phyloP scores from a whole-genome alignment of 2,329 filamentous ascomycete genomes.

The Nothopassalora personata region DNA sequence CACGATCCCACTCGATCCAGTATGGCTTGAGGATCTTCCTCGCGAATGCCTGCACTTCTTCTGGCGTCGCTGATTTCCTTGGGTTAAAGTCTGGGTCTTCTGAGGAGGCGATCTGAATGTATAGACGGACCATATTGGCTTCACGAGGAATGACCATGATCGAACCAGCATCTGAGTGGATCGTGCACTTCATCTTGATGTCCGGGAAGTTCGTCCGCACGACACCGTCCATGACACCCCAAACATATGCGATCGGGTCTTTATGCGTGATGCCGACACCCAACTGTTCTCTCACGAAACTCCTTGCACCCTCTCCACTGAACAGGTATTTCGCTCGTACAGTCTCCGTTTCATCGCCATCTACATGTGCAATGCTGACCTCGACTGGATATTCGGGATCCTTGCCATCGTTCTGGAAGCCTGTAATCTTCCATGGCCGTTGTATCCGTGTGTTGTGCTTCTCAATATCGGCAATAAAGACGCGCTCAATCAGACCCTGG shows the following conservation, averaged over 20 bases:
- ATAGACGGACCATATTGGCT: slow-evolving; percentile 51
- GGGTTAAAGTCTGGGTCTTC: slow-evolving; percentile 58
- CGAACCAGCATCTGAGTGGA: slow-evolving; percentile 58
- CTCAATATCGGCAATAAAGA: slow-evolving; percentile 57
- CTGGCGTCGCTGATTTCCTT: slow-evolving; percentile 53
- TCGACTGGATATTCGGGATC: slow-evolving; percentile 72
- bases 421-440: slow-evolving; percentile 57
- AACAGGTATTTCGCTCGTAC: slow-evolving; percentile 59
- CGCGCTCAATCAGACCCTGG: slow-evolving; percentile 58
- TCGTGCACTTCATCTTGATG: slow-evolving; percentile 65
- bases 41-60: slow-evolving; percentile 54
- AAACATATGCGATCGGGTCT: slow-evolving; percentile 59
- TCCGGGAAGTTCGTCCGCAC: slow-evolving; percentile 59
- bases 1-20: slow-evolving; percentile 57
- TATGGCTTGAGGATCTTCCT: slow-evolving; percentile 57
- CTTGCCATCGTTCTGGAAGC: slow-evolving; percentile 55
- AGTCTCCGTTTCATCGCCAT: slow-evolving; percentile 64
- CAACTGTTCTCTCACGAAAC: slow-evolving; percentile 57
- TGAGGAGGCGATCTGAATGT: slow-evolving; percentile 58
- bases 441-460: slow-evolving; percentile 54
- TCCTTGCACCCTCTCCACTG: slow-evolving; percentile 57
- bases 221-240: slow-evolving; percentile 63
- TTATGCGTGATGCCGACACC: slow-evolving; percentile 61
- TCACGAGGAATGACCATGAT: slow-evolving; percentile 59
- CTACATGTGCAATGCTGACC: slow-evolving; percentile 70